Conservation (phyloP, 352 stramenopile species). For the Phytophthora sp. region DNA sequence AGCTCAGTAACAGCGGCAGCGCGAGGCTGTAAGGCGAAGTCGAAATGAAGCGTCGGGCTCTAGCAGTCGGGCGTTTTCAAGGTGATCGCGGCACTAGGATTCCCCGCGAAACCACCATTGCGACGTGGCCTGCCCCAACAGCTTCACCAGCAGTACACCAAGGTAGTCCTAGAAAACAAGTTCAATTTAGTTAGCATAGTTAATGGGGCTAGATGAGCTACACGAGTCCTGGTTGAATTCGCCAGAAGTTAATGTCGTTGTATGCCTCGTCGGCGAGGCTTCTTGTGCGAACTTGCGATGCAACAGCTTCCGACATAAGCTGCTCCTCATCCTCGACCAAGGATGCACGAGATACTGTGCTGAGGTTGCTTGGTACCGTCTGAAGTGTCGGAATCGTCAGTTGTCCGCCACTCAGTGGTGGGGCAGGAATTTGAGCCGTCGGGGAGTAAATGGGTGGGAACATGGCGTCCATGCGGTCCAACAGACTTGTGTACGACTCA, state of each 20-base stretch:
- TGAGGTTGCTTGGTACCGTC: conserved; percentile 15
- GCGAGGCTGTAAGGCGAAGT: neutral
- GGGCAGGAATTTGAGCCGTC: conserved; percentile 15
- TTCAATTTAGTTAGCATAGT: conserved; percentile 30
- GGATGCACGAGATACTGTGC: conserved; percentile 5
- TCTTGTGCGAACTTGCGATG: conserved; percentile 50
- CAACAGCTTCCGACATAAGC: conserved; percentile 59
- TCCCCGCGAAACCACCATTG: conserved; percentile 23
- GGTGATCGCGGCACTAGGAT: neutral
- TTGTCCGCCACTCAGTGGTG: neutral
- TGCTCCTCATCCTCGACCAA: conserved; percentile 41
- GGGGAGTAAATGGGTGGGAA: conserved; percentile 75
- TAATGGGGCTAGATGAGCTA: conserved; percentile 19
- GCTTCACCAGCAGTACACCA: neutral
- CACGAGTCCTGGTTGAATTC: conserved; percentile 57
- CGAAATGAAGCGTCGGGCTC: conserved; percentile 11
- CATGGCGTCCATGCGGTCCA: conserved; percentile 71
- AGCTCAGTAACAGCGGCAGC: neutral
- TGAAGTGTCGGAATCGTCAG: conserved; percentile 7
- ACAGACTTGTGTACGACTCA: conserved; percentile 70
- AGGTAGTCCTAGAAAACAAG: conserved; percentile 18
- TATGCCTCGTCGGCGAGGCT: conserved; percentile 81
- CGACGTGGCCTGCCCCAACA: neutral
- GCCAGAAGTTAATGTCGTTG: conserved; percentile 90
- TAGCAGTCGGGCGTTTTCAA: conserved; percentile 26